Evolutionary conservation across 2,329 filamentous ascomycete genomes (phyloP).

Genomic region (Ilyonectria robusta): DNA sequence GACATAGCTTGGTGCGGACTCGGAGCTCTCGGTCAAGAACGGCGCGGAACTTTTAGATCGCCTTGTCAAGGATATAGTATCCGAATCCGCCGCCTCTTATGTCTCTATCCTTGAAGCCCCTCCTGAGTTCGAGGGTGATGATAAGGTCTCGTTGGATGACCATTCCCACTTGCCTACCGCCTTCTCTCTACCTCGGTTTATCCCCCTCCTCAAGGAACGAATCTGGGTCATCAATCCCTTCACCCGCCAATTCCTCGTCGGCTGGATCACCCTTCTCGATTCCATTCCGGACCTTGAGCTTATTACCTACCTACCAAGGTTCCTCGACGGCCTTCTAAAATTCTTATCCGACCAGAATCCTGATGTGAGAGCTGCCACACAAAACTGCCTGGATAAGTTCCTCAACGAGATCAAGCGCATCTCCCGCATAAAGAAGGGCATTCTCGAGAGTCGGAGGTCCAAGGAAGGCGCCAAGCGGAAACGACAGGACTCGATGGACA

Average conservation of each 20-base stretch:
- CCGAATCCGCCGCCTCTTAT: slow-evolving; percentile 94
- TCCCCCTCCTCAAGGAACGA: slow-evolving; percentile 92
- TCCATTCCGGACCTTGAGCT: slow-evolving; percentile 97
- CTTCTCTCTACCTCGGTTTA: slow-evolving; percentile 92
- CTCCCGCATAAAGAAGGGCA: slow-evolving; percentile 90
- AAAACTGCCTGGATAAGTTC: slow-evolving; percentile 90
- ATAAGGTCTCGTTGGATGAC: slow-evolving; percentile 61
- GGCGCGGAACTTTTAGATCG: slow-evolving; percentile 95
- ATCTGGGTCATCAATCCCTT: slow-evolving; percentile 97
- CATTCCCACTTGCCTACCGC: slow-evolving; percentile 78
- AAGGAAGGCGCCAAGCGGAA: slow-evolving; percentile 78
- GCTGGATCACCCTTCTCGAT: slow-evolving; percentile 94
- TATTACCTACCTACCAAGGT: slow-evolving; percentile 92
- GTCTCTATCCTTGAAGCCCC: slow-evolving; percentile 85
- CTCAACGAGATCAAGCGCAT: slow-evolving; percentile 95
- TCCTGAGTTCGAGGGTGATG: slow-evolving; percentile 59
- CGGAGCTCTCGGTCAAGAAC: slow-evolving; percentile 97
- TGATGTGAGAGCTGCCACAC: slow-evolving; percentile 95
- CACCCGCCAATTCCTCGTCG: slow-evolving; percentile 93
- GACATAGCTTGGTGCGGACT: slow-evolving; percentile 88
- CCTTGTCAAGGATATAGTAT: slow-evolving; percentile 95
- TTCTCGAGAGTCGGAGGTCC: slow-evolving; percentile 86
- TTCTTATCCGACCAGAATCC: slow-evolving; percentile 93
- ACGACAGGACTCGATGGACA: slow-evolving; percentile 78
- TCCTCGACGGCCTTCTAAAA: slow-evolving; percentile 88